Evolutionary conservation across 1,139 yeast genomes (phyloP), one percentile per base, ranked within the genome.

Genomic region (Geotrichum candidum): DNA sequence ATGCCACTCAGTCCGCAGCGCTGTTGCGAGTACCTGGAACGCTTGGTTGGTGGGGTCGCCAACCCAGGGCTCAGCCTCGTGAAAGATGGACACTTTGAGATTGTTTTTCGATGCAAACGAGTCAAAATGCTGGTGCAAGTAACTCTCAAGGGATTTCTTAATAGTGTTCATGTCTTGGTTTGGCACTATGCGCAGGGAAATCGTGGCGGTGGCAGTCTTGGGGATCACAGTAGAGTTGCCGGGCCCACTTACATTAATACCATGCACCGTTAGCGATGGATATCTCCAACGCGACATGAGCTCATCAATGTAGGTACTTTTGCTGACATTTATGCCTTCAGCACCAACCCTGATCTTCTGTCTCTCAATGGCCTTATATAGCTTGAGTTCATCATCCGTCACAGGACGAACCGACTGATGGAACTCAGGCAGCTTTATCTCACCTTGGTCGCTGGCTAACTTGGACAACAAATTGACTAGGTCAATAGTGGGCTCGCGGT

Each of bases 1-100:
- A 3, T 29, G 29, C 62, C 62, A 60, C 45, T 60, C 63, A 3
- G 33, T 15, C 46, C 7, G 81, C 84, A 94, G 94, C 87, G 63
- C 86, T 86, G 5, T 76, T 72, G 53, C 76, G 74, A 92, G 78
- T 57, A 88, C 89, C 33, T 82, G 76, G 73, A 89, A 94, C 0
- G 92, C 90, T 52, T 80, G 80, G 70, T 88, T 91, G 15, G 80
- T 74, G 4, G 94, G 88, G 68, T 94, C 91, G 3, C 97, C 98
- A 13, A 94, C 77, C 99, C 99, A 94, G 1, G 98, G 96, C 70
- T 92, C 98, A 0, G 96, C 96, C 70, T 88, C 94, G 69, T 90
- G 91, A 66, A 86, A 80, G 51, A 90, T 81, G 51, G 81, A 78
- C 25, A 92, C 75, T 22, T 76, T 73, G 48, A 92, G 70, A 50